A percentile compares a stretch with the other conserved stretches of the same genome.
Conservation (phyloP, 2,329 filamentous ascomycete genomes). For the Xylariales sp. region DNA sequence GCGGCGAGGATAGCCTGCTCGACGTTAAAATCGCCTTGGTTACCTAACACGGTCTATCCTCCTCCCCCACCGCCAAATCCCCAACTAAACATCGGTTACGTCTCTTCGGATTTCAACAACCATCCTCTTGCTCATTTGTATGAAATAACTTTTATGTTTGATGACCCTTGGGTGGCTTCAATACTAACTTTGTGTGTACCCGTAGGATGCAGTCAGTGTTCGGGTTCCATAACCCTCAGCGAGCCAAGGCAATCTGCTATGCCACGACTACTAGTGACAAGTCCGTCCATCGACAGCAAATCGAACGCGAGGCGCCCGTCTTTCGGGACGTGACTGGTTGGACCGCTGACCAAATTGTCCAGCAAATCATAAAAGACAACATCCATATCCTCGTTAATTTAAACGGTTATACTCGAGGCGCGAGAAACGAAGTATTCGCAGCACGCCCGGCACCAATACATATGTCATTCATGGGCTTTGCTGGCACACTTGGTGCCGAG, state of each 20-base stretch:
- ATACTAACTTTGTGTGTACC: constrained; percentile 15
- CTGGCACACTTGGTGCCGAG: constrained; percentile 92
- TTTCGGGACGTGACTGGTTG: constrained; percentile 91
- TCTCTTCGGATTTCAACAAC: constrained; percentile 99
- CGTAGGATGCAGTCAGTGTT: constrained; percentile 95
- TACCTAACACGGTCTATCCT: constrained; percentile 82
- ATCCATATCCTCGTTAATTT: constrained; percentile 97
- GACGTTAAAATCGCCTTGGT: constrained; percentile 87
- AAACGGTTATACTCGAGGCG: constrained; percentile 97
- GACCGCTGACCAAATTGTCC: constrained; percentile 84
- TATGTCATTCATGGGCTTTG: constrained; percentile 99
- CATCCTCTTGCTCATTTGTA: constrained; percentile 92
- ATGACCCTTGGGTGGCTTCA: background rate
- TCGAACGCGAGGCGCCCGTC: constrained; percentile 89
- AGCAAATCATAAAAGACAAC: constrained; percentile 85
- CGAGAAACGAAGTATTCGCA: constrained; percentile 97
- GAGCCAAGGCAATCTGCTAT: constrained; percentile 91
- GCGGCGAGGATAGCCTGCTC: constrained; percentile 92
- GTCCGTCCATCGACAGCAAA: constrained; percentile 89
- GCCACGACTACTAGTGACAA: constrained; percentile 92
- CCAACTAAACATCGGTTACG: constrained; percentile 90
- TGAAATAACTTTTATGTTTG: constrained; percentile 44
- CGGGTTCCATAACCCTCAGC: constrained; percentile 80
- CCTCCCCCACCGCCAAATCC: constrained; percentile 86
- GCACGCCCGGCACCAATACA: constrained; percentile 94